Base-by-base conservation (phyloP, 192 early-diverging fungal species). In the Coemansia sp. region DNA sequence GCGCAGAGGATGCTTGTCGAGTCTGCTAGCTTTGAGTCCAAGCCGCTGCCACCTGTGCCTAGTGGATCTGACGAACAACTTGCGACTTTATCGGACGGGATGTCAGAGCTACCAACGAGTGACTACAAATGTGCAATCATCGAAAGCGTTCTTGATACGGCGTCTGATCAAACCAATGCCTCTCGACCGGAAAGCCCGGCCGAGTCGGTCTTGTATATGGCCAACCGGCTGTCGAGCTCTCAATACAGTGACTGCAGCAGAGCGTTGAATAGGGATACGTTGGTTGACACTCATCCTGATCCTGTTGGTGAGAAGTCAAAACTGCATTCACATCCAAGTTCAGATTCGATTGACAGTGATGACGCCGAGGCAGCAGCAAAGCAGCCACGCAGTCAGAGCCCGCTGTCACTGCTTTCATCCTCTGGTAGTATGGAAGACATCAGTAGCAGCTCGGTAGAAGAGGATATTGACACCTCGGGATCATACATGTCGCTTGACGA, bases 261-360 rank as follows among this genome's bases (percentile, higher is more conserved):
- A 9, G 65, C 25, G 10, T 42, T 50, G 29, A 64, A 65, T 29
- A 50, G 74, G 30, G 65, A 76, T 58, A 76, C 74, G 57, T 58
- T 76, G 25, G 74, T 76, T 33, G 60, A 76, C 22, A 8, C 29
- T 52, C 54, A 46, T 25, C 11, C 61, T 7, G 30, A 29, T 33
- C 55, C 67, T 50, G 67, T 50, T 11, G 56, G 54, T 32, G 17
- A 21, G 6, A 25, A 23, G 7, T 6, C 54, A 10, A 14, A 53
- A 4, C 23, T 6, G 32, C 23, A 50, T 46, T 5, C 33, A 10
- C 53, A 55, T 19, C 10, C 21, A 17, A 57, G 32, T n/a, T 25
- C 33, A 2, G 32, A 50, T 54, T 23, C 54, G 22, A 27, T 56
- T 55, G 14, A 31, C 17, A 17, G 0, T 39, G 10, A 32, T 10